These are phyloP conservation scores for Fusarium incarnatum DNA, from an alignment of 2,329 filamentous ascomycete species.

Conservation along the genomic window DNA sequence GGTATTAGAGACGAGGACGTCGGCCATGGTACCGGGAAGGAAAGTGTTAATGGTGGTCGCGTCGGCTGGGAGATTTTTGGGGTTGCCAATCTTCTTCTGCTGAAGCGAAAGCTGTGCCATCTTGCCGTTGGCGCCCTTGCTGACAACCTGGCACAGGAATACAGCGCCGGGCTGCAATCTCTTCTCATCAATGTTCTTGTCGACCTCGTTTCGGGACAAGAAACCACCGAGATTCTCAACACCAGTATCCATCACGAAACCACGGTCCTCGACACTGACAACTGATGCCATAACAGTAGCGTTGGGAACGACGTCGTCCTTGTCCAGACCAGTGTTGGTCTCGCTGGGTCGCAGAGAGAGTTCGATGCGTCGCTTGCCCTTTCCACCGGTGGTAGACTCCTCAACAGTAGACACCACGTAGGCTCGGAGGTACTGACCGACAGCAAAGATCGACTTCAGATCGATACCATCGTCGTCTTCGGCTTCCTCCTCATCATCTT, in stretches of 20 bases:
- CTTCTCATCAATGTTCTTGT: conserved; percentile 71
- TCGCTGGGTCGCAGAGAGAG: conserved; percentile 84
- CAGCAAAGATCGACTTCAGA: conserved; percentile 77
- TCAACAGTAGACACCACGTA: conserved; percentile 84
- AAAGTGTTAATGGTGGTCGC: conserved; percentile 91
- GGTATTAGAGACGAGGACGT: conserved; percentile 83
- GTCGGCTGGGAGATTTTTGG: conserved; percentile 73
- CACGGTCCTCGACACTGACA: conserved; percentile 93
- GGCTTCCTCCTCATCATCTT: conserved; percentile 65
- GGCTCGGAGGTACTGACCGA: conserved; percentile 90
- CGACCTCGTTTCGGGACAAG: conserved; percentile 84
- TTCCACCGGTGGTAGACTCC: conserved; percentile 66
- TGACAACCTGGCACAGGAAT: conserved; percentile 83
- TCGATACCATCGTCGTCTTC: conserved; percentile 72
- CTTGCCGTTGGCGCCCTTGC: conserved; percentile 80
- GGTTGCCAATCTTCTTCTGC: conserved; percentile 74
- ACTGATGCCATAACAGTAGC: conserved; percentile 88
- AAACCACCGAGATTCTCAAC: conserved; percentile 82
- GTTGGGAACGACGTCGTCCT: conserved; percentile 79
- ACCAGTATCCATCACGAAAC: conserved; percentile 91
- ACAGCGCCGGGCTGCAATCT: conserved; percentile 85
- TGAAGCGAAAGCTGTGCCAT: conserved; percentile 88
- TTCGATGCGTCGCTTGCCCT: conserved; percentile 84
- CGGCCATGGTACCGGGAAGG: conserved; percentile 89
- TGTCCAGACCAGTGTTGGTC: conserved; percentile 79